Base-by-base conservation (phyloP, 495 filamentous ascomycete species). In the Staphylotrichum longicolle region DNA sequence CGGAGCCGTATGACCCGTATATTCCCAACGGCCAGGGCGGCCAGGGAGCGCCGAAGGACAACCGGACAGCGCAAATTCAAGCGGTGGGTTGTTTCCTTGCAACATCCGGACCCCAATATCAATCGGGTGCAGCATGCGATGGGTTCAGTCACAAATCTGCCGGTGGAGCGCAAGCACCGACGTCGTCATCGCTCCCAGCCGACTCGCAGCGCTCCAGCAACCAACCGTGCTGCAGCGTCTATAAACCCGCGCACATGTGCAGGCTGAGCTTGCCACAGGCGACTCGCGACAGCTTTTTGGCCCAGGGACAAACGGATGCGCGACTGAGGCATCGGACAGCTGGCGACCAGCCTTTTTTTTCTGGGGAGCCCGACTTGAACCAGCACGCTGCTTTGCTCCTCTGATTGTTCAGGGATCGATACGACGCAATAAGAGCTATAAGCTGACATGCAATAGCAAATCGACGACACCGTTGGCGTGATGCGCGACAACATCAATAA, bases 401-500 rank as follows among this genome's bases (percentile, higher is more conserved):
- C 12, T 27, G 49, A 8, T 12, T 9, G 5, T 4, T 50, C 4
- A 11, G 14, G 7, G 44, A 9, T 20, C 20, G 20, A 27, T 27
- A 27, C 20, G 20, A 27, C 20, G 20, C 20, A 27, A 27, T 27
- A 27, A 27, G 20, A 27, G 20, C 20, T 27, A 27, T 27, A 10
- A 10, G 37, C 37, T 39, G 37, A 39, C 37, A 39, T 39, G 37
- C 37, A 1, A 27, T 76, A 98, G 94, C 89, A 97, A 96, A 96
- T 98, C 77, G 87, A 98, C 71, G 88, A 91, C 68, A 96, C 92
- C 33, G 89, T 96, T 71, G 87, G 87, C 68, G 88, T 92, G 53
- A 96, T 96, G 92, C 86, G 88, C 64, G 88, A 96, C 68, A 97
- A 97, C 75, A 91, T 97, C 79, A 90, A 91, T 78, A 93, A 91